A percentile compares a stretch with the other conserved stretches of the same genome.
Conservation (phyloP, 2,329 filamentous ascomycete genomes). For the Triangularia verruculosa region DNA sequence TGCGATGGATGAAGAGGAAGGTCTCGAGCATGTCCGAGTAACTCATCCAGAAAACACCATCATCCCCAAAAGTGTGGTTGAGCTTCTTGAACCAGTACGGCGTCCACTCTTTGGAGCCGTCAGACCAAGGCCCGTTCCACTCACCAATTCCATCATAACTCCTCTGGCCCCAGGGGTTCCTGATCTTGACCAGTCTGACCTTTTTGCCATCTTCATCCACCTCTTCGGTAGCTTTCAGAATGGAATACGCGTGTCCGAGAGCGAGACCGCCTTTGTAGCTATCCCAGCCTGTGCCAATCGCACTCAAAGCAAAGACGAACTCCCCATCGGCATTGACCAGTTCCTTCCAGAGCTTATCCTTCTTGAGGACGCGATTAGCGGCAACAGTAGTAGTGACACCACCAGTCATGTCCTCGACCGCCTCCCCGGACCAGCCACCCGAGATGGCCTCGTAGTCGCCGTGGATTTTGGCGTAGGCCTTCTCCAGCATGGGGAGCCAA, state of each 20-base stretch:
- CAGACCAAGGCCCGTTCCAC: slow-evolving; percentile 60
- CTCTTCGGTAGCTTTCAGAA: slow-evolving; percentile 53
- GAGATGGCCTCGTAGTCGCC: slow-evolving; percentile 71
- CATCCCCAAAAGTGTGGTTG: slow-evolving; percentile 57
- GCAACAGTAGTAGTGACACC: slow-evolving; percentile 69
- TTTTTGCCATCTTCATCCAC: slow-evolving; percentile 38
- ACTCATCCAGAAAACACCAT: slow-evolving; percentile 63
- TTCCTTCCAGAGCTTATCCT: slow-evolving; percentile 80
- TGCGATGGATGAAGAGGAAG: slow-evolving; percentile 60
- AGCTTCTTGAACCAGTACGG: slow-evolving; percentile 56
- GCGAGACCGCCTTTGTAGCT: slow-evolving; percentile 57
- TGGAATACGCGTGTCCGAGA: slow-evolving; percentile 57
- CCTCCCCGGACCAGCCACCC: slow-evolving; percentile 58
- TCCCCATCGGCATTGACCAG: slow-evolving; percentile 76
- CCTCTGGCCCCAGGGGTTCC: slow-evolving; percentile 58
- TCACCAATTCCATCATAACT: slow-evolving; percentile 38
- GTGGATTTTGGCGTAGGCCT: slow-evolving; percentile 72
- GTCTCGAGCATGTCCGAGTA: slow-evolving; percentile 62
- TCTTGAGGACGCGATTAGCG: slow-evolving; percentile 69
- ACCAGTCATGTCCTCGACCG: slow-evolving; percentile 56
- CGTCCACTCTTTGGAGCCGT: slow-evolving; percentile 61
- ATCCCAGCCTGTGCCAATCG: slow-evolving; percentile 54
- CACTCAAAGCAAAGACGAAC: slow-evolving; percentile 68
- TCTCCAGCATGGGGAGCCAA: slow-evolving; percentile 70
- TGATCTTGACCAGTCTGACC: slow-evolving; percentile 45